These are phyloP conservation scores for Microstegium vimineum DNA, from an alignment of 176 grass and related monocot species.

Conservation along the genomic window DNA sequence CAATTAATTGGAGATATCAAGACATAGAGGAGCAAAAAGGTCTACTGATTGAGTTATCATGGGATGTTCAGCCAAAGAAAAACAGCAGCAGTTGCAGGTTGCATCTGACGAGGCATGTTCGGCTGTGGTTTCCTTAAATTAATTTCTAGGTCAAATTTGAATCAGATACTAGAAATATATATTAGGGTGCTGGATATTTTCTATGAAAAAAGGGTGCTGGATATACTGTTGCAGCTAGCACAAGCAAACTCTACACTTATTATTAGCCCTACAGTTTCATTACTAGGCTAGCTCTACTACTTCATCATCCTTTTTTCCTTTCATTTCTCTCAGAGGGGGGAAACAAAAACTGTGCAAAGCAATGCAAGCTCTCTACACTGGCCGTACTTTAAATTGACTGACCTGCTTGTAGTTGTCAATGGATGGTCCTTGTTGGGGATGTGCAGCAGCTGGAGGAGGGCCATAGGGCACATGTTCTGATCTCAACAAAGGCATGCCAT, in stretches of 20 bases:
- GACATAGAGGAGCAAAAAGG: not conserved
- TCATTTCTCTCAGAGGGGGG: not conserved
- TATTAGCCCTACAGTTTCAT: not conserved
- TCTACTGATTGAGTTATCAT: not conserved
- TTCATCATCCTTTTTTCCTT: not conserved
- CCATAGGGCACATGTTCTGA: constrained; percentile 56
- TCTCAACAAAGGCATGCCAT: constrained; percentile 31
- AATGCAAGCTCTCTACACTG: constrained; percentile 1
- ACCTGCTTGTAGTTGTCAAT: constrained; percentile 32
- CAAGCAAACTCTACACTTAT: not conserved
- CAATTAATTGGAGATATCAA: not conserved
- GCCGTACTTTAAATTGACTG: constrained; percentile 19
- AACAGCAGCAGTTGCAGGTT: not conserved
- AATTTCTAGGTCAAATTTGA: not conserved
- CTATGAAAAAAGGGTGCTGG: too few relatives aligned
- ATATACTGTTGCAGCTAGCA: not conserved
- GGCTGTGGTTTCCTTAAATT: not conserved
- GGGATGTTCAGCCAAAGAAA: not conserved
- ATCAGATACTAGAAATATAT: too few relatives aligned
- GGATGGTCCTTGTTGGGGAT: constrained; percentile 55
- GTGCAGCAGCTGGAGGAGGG: constrained; percentile 29
- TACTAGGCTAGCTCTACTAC: not conserved
- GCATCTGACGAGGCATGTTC: not conserved
- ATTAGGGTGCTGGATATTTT: too few relatives aligned
- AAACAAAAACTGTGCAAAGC: constrained; percentile 20